A percentile compares a stretch with the other conserved stretches of the same genome.
Conservation (phyloP, 108 stramenopile genomes). For the Nannochloropsis oceanica region DNA sequence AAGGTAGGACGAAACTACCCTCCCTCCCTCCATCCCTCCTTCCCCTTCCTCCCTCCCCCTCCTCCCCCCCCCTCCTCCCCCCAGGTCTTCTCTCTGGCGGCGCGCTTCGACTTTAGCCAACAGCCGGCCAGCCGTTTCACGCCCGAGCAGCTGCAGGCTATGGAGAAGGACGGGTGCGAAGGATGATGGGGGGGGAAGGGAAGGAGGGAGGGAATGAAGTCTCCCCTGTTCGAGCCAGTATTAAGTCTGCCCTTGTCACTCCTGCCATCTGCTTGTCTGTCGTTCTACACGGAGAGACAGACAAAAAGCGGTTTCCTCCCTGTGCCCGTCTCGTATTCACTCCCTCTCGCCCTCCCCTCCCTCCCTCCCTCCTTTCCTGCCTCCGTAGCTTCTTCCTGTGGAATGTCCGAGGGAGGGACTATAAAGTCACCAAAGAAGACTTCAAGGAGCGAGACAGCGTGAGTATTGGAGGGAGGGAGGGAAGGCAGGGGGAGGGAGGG, state of each 20-base stretch:
- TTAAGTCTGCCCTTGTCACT: not conserved
- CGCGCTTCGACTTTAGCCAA: conserved; percentile 15
- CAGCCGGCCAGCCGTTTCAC: conserved; percentile 20
- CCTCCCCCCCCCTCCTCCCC: conserved; percentile 8
- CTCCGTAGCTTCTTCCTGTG: too few relatives aligned
- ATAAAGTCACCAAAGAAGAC: not conserved
- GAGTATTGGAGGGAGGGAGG: not conserved
- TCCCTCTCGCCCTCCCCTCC: too few relatives aligned
- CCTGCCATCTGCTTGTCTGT: not conserved
- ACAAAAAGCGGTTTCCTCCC: not conserved
- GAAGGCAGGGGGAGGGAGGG: not conserved
- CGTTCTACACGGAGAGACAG: not conserved
- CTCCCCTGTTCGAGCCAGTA: conserved; percentile 4
- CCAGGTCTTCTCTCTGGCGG: conserved; percentile 13
- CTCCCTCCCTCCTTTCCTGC: too few relatives aligned
- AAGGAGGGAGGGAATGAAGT: too few relatives aligned
- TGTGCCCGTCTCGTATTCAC: too few relatives aligned
- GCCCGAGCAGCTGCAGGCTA: conserved; percentile 13
- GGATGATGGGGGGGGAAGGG: too few relatives aligned
- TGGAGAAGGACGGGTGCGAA: conserved; percentile 4
- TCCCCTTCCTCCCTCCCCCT: not conserved
- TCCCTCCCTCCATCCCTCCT: not conserved
- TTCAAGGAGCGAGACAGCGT: conserved; percentile 12
- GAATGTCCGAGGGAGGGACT: not conserved
- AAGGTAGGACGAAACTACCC: not conserved